phyloP scores from a whole-genome alignment of 495 filamentous ascomycete species.

The Massariosphaeria phaeospora region DNA sequence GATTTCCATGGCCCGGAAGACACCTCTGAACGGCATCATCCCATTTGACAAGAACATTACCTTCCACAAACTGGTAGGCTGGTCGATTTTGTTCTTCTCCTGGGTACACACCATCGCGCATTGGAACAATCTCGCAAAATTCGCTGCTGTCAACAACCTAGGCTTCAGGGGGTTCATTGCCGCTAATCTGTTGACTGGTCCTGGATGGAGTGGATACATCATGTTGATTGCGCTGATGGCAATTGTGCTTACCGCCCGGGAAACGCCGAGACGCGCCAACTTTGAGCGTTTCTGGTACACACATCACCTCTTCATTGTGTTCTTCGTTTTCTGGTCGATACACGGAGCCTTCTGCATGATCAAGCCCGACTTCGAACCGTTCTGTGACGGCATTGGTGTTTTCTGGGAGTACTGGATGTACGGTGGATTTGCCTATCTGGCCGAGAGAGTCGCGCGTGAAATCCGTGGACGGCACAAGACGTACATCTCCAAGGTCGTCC shows the following conservation, averaged over 20 bases:
- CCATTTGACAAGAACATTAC: conserved; percentile 78
- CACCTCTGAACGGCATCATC: conserved; percentile 70
- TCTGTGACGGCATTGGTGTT: conserved; percentile 64
- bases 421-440: conserved; percentile 66
- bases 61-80: conserved; percentile 73
- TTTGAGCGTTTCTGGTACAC: conserved; percentile 80
- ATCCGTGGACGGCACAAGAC: conserved; percentile 68
- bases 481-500: conserved; percentile 75
- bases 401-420: conserved; percentile 82
- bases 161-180: conserved; percentile 67
- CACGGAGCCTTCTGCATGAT: conserved; percentile 81
- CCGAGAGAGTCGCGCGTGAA: conserved; percentile 65
- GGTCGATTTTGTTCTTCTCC: conserved; percentile 77
- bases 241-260: conserved; percentile 64
- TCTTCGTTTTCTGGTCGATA: conserved; percentile 78
- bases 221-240: conserved; percentile 65
- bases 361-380: conserved; percentile 66
- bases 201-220: conserved; percentile 74
- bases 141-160: conserved; percentile 63
- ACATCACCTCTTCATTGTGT: conserved; percentile 71
- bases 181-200: conserved; percentile 66
- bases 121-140: conserved; percentile 73
- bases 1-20: conserved; percentile 69
- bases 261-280: conserved; percentile 63
- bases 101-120: conserved; percentile 76